Evolutionary conservation across 2,329 filamentous ascomycete genomes (phyloP).

Genomic region (Atkinsonella texensis): DNA sequence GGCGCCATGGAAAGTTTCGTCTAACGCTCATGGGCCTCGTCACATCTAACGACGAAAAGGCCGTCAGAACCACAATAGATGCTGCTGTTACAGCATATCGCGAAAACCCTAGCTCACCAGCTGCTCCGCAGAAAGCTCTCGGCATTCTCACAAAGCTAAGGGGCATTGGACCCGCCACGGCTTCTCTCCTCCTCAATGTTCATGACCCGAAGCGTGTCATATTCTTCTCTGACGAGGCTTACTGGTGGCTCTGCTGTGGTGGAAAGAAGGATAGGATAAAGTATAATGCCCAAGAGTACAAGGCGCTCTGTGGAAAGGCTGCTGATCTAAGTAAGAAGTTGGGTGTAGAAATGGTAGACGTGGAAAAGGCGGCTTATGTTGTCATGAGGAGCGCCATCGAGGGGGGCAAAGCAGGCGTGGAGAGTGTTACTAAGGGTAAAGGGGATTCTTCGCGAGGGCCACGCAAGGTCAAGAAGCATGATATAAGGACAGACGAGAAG

Average conservation of each 20-base stretch:
- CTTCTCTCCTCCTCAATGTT: conserved; percentile 59
- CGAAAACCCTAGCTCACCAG: conserved; percentile 24
- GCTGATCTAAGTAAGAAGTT: conserved; percentile 34
- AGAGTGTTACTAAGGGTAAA: background rate
- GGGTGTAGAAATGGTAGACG: conserved; percentile 43
- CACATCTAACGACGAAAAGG: conserved; percentile 43
- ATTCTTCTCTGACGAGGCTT: conserved; percentile 75
- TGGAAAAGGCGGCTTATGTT: conserved; percentile 62
- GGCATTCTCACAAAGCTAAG: conserved; percentile 47
- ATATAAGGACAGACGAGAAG: too few species aligned
- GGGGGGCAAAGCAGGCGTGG: background rate
- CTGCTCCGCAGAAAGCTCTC: conserved; percentile 32
- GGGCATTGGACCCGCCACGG: conserved; percentile 70
- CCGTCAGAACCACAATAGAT: conserved; percentile 35
- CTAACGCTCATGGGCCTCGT: conserved; percentile 49
- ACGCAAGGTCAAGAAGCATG: too few species aligned
- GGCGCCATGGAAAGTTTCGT: conserved; percentile 50
- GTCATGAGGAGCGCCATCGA: conserved; percentile 33
- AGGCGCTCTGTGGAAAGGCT: conserved; percentile 34
- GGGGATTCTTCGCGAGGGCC: too few species aligned
- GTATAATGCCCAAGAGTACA: conserved; percentile 61
- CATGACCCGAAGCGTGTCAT: conserved; percentile 46
- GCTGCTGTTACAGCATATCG: conserved; percentile 38
- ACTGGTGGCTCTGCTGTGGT: conserved; percentile 53
- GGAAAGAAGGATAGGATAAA: conserved; percentile 43